Conservation (phyloP, 164 flowering plant species). For the Macadamia tetraphylla region DNA sequence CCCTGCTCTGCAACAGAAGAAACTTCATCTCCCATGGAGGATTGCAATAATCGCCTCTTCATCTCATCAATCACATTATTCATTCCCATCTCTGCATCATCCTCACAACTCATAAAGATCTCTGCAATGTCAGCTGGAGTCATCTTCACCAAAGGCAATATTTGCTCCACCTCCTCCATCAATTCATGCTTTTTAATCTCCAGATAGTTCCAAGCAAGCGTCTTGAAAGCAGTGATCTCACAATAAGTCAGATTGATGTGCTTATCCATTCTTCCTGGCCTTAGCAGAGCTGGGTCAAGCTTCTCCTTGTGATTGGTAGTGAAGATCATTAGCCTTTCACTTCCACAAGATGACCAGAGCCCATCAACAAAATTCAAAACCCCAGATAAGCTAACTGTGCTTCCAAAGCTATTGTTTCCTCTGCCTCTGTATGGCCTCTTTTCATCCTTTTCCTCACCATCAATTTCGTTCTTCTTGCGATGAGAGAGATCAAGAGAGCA, state of each 20-base stretch:
- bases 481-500: slow-evolving; percentile 27
- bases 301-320: slow-evolving; percentile 32
- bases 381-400: slow-evolving; percentile 14
- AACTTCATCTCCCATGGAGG: not conserved
- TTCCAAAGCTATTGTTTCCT: no score
- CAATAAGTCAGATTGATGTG: slow-evolving; percentile 25
- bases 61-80: slow-evolving; percentile 18
- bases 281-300: slow-evolving; percentile 24
- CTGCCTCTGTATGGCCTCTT: no score
- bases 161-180: slow-evolving; percentile 14
- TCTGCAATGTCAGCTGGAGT: slow-evolving; percentile 30
- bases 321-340: slow-evolving; percentile 29
- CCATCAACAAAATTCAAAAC: slow-evolving; percentile 32
- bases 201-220: slow-evolving; percentile 23
- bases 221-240: slow-evolving; percentile 17
- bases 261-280: slow-evolving; percentile 32
- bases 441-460: no score
- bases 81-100: slow-evolving; percentile 22
- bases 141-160: slow-evolving; percentile 15
- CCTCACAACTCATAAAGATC: slow-evolving; percentile 30
- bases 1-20: no score
- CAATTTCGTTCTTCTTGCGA: slow-evolving; percentile 6
- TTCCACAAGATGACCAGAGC: slow-evolving; percentile 33
- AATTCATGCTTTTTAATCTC: slow-evolving; percentile 15
- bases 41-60: slow-evolving; percentile 7